These are phyloP conservation scores for Raphanus raphanistrum DNA, from an alignment of 345 rosid genomes.

Conservation along the genomic window DNA sequence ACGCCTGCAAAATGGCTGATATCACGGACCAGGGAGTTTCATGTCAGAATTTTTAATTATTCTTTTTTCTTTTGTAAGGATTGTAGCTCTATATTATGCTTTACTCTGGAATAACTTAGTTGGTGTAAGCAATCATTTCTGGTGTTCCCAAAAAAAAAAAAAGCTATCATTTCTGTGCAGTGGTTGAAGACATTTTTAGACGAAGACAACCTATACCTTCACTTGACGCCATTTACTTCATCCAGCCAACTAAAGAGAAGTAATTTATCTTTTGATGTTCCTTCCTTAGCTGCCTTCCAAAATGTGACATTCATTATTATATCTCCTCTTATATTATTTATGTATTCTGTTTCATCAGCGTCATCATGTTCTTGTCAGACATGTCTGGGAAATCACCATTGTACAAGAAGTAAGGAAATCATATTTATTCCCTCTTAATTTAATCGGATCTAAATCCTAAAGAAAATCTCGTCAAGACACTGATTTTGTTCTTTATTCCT, in stretches of 20 bases:
- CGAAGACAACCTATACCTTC: conserved; percentile 95
- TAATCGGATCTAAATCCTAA: background rate
- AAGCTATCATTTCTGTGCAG: conserved; percentile 54
- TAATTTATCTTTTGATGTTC: conserved; percentile 41
- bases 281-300: background rate
- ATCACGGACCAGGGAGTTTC: conserved; percentile 97
- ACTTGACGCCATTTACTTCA: conserved; percentile 96
- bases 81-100: conserved; percentile 1
- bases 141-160: too few relatives aligned
- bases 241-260: conserved; percentile 98
- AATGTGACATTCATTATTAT: background rate
- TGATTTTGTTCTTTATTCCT: conserved; percentile 29
- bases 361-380: conserved; percentile 91
- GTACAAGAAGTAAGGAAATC: conserved; percentile 81
- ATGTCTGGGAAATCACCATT: conserved; percentile 92
- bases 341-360: conserved; percentile 52
- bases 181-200: conserved; percentile 93
- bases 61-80: background rate
- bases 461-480: background rate
- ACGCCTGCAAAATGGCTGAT: conserved; percentile 95
- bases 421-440: conserved; percentile 14
- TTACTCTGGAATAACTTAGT: background rate
- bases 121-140: conserved; percentile 12
- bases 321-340: background rate
- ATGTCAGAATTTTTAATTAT: conserved; percentile 53